Evolutionary conservation across 1,284 basidiomycete genomes (phyloP).

Genomic region (Cryptococcus neoformans): DNA sequence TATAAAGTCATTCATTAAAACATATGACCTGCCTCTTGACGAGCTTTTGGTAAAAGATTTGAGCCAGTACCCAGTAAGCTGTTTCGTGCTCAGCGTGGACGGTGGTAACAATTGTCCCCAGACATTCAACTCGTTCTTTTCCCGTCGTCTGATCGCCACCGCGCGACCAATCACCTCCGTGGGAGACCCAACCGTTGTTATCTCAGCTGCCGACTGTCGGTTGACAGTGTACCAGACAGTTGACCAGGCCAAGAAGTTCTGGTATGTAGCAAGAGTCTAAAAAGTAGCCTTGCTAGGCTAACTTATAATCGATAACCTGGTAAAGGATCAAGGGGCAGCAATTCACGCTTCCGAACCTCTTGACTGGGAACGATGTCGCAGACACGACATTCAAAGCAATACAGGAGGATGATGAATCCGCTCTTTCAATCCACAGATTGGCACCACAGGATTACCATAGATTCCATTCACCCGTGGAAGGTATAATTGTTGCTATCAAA

Average conservation of each 20-base stretch:
- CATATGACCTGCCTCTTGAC: conserved; percentile 62
- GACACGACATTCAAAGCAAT: conserved; percentile 49
- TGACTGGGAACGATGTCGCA: conserved; percentile 54
- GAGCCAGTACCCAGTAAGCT: conserved; percentile 54
- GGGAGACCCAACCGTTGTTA: conserved; percentile 57
- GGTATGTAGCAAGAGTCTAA: conserved; percentile 49
- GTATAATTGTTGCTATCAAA: conserved; percentile 55
- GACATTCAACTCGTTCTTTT: conserved; percentile 80
- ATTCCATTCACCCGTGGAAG: conserved; percentile 74
- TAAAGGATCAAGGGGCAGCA: conserved; percentile 69
- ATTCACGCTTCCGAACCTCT: conserved; percentile 64
- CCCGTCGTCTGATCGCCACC: conserved; percentile 61
- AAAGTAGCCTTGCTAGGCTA: not conserved
- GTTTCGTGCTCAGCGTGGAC: not conserved
- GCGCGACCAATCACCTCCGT: conserved; percentile 65
- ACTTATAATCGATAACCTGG: not conserved
- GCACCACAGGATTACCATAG: conserved; percentile 82
- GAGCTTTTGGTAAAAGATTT: conserved; percentile 67
- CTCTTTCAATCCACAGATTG: conserved; percentile 53
- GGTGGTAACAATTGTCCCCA: conserved; percentile 14
- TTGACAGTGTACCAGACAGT: conserved; percentile 65
- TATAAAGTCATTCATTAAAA: conserved; percentile 69
- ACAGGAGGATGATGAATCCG: conserved; percentile 31
- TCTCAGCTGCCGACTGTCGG: conserved; percentile 70
- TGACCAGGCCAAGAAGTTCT: conserved; percentile 63